These are phyloP conservation scores for Penicillium sclerotigenum DNA, from an alignment of 2,329 filamentous ascomycete species.

Conservation along the genomic window DNA sequence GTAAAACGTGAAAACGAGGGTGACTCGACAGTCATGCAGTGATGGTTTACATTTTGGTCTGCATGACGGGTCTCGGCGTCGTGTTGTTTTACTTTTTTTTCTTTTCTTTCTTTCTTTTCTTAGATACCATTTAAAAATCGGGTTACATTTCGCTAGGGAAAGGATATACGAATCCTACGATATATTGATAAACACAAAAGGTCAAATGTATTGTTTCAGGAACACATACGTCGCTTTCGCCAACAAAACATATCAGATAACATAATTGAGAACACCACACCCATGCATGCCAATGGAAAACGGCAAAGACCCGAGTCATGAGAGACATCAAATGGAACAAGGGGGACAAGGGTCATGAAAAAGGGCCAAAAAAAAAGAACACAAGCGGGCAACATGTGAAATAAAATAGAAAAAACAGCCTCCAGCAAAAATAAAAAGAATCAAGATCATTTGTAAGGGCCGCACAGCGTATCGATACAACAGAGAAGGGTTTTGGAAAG, in stretches of 20 bases:
- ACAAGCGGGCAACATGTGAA: constrained; percentile 6
- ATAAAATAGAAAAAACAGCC: constrained; percentile 28
- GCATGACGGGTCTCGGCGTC: constrained; percentile 5
- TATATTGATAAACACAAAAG: constrained; percentile 12
- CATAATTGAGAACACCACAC: constrained; percentile 35
- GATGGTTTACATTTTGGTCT: neutral
- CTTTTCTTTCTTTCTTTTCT: constrained; percentile 1
- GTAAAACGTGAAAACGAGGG: constrained; percentile 13
- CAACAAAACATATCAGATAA: constrained; percentile 28
- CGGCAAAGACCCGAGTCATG: constrained; percentile 32
- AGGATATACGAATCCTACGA: neutral
- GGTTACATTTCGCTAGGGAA: neutral
- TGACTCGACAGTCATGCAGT: constrained; percentile 13
- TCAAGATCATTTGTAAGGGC: constrained; percentile 11
- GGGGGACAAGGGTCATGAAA: constrained; percentile 19
- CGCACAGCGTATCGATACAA: constrained; percentile 22
- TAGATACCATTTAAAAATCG: constrained; percentile 12
- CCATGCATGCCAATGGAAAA: constrained; percentile 38
- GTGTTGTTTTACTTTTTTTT: neutral
- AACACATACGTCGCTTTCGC: constrained; percentile 28
- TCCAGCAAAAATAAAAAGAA: constrained; percentile 17
- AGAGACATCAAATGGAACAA: constrained; percentile 29
- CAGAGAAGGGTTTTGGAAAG: constrained; percentile 16
- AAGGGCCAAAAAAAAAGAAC: constrained; percentile 9
- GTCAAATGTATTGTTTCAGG: constrained; percentile 21